Evolutionary conservation across 257 asterid species (phyloP).

Genomic region (Apocynum venetum): DNA sequence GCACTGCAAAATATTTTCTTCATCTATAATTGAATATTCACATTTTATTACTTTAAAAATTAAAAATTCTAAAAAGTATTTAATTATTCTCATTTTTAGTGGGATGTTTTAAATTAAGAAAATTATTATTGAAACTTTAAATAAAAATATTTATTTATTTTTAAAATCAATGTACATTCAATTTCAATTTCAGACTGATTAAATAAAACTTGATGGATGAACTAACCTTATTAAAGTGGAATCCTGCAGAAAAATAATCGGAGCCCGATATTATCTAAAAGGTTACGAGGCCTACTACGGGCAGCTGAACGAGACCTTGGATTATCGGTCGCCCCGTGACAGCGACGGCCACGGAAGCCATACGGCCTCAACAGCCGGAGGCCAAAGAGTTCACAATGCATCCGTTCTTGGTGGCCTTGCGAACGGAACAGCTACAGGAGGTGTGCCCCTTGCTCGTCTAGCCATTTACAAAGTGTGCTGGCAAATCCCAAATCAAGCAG

Average conservation of each 20-base stretch:
- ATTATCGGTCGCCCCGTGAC: conserved; percentile 35
- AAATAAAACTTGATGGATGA: not conserved
- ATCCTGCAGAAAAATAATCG: conserved; percentile 32
- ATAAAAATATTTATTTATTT: too few species aligned
- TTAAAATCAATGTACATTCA: too few species aligned
- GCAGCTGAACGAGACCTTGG: conserved; percentile 16
- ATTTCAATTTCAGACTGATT: too few species aligned
- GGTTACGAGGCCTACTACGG: conserved; percentile 30
- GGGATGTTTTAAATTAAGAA: too few species aligned
- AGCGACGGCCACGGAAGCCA: conserved; percentile 41
- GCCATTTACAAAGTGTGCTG: conserved; percentile 49
- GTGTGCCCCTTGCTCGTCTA: conserved; percentile 37
- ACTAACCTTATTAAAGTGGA: not conserved
- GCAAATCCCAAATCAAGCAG: conserved; percentile 17
- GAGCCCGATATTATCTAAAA: conserved; percentile 41
- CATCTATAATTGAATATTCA: too few species aligned
- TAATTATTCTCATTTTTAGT: too few species aligned
- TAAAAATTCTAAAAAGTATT: too few species aligned
- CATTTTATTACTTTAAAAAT: too few species aligned
- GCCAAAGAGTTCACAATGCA: conserved; percentile 29
- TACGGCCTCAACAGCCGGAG: conserved; percentile 38
- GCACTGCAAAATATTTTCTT: not conserved
- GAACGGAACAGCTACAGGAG: conserved; percentile 38
- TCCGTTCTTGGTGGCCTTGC: conserved; percentile 34
- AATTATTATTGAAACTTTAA: too few species aligned